Evolutionary conservation across 345 rosid genomes (phyloP).

Genomic region (Pistacia atlantica): DNA sequence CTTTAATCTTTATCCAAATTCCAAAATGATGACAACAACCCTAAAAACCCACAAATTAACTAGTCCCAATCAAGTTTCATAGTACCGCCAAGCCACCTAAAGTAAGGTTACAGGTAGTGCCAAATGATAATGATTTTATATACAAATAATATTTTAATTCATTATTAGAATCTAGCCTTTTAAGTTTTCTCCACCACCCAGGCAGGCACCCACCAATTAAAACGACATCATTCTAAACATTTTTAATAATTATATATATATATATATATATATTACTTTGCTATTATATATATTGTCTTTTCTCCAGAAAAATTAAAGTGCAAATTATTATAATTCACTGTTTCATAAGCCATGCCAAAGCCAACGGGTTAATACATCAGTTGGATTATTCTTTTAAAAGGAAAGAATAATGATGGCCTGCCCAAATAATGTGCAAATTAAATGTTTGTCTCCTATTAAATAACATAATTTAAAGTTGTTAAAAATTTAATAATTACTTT

Average conservation of each 20-base stretch:
- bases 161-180: too few relatives aligned
- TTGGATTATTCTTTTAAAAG: too few relatives aligned
- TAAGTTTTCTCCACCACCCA: too few relatives aligned
- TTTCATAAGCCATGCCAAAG: too few relatives aligned
- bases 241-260: not conserved
- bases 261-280: not conserved
- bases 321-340: too few relatives aligned
- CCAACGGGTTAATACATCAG: too few relatives aligned
- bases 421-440: not conserved
- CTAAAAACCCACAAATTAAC: not conserved
- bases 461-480: not conserved
- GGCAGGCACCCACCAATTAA: too few relatives aligned
- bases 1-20: not conserved
- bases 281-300: not conserved
- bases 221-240: constrained; percentile 16
- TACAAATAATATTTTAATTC: too few relatives aligned
- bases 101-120: not conserved
- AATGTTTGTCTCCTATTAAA: not conserved
- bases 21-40: not conserved
- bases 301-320: too few relatives aligned
- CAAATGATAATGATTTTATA: not conserved
- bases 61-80: not conserved
- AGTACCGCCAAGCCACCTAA: not conserved
- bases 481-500: too few relatives aligned
- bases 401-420: too few relatives aligned